Conservation (phyloP, 2,329 filamentous ascomycete genomes). For the Aureobasidium vineae region DNA sequence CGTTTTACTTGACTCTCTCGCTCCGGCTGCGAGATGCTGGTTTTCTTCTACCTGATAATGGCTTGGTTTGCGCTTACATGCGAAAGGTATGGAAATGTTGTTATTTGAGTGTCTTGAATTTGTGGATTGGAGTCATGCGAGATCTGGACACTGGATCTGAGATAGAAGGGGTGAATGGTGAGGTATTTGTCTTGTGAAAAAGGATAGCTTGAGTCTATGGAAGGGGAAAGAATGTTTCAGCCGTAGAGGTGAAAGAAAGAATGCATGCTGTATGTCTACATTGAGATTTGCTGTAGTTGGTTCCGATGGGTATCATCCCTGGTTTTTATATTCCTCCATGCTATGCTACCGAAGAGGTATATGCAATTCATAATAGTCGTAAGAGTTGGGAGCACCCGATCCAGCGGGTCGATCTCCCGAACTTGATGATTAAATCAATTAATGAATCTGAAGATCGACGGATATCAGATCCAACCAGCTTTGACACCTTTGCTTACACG, state of each 20-base stretch:
- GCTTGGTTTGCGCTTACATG: too few relatives aligned
- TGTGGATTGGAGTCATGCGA: neutral
- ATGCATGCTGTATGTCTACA: constrained; percentile 6
- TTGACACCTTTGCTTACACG: constrained; percentile 18
- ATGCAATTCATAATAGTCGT: constrained; percentile 20
- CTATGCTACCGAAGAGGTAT: neutral
- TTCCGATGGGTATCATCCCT: neutral
- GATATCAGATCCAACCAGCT: constrained; percentile 16
- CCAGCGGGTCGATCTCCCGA: constrained; percentile 10
- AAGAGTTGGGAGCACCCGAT: neutral
- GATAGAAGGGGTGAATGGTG: neutral
- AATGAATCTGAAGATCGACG: neutral
- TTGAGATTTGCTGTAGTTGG: neutral
- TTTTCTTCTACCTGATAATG: too few relatives aligned
- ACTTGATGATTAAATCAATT: constrained; percentile 3
- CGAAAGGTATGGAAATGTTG: neutral
- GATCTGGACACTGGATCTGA: neutral
- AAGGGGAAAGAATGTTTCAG: neutral
- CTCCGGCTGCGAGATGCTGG: constrained; percentile 3
- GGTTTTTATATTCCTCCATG: neutral
- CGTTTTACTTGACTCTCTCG: neutral
- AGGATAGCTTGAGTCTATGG: neutral
- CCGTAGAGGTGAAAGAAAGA: neutral
- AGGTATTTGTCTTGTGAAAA: neutral
- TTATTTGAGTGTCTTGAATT: neutral